Conservation (phyloP, 192 early-diverging fungal species). For the Backusella luteola region DNA sequence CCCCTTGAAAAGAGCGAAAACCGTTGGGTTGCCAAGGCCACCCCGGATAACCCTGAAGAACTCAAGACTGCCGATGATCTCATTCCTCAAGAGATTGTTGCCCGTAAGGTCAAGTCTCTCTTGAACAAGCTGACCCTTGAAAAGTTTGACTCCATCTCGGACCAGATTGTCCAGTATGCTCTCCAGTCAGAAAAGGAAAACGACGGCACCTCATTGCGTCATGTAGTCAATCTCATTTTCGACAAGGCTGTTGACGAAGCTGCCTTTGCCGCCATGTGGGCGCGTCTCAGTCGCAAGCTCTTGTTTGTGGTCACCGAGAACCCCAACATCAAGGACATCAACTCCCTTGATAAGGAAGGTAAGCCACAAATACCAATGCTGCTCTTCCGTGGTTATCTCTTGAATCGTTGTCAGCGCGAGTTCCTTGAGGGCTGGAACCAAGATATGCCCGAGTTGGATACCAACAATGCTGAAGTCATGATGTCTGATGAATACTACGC, state of each 20-base stretch:
- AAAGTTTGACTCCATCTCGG: constrained; percentile 85
- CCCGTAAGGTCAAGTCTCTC: constrained; percentile 82
- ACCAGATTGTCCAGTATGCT: constrained; percentile 79
- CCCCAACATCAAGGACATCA: constrained; percentile 54
- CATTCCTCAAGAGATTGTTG: constrained; percentile 54
- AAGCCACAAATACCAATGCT: constrained; percentile 52
- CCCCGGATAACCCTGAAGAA: constrained; percentile 30
- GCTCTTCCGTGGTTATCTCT: constrained; percentile 88
- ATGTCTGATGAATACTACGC: constrained; percentile 82
- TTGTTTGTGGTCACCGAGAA: constrained; percentile 54
- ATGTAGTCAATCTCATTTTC: constrained; percentile 85
- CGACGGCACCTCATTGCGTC: constrained; percentile 71
- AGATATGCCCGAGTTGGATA: constrained; percentile 64
- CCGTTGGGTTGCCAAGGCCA: constrained; percentile 69
- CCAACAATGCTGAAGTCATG: constrained; percentile 61
- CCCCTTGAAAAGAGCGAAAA: constrained; percentile 80
- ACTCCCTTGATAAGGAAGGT: constrained; percentile 54
- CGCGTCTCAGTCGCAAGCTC: constrained; percentile 79
- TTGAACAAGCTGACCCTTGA: constrained; percentile 98
- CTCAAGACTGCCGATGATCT: constrained; percentile 39
- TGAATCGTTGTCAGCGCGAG: constrained; percentile 94
- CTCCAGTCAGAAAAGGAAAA: constrained; percentile 66
- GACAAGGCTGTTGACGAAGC: constrained; percentile 96
- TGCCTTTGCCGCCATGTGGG: constrained; percentile 89
- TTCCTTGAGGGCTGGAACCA: constrained; percentile 91